These are phyloP conservation scores for Nicotiana paniculata DNA, from an alignment of 257 asterid genomes.

Conservation along the genomic window DNA sequence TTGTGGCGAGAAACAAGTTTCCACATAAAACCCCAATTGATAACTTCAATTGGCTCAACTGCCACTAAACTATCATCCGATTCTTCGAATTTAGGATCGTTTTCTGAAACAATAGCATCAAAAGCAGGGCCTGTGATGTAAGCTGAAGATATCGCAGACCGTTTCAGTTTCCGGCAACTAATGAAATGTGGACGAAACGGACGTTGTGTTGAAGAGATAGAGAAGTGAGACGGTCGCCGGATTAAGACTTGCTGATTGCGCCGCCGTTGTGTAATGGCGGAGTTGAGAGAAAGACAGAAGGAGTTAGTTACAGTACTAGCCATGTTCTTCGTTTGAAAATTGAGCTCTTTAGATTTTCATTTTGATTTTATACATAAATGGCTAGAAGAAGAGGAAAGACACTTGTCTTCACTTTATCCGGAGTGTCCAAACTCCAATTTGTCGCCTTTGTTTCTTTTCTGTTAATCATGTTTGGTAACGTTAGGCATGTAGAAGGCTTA, in stretches of 20 bases:
- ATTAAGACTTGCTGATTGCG: not conserved
- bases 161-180: constrained; percentile 9
- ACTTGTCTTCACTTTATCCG: not conserved
- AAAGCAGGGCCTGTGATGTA: constrained; percentile 76
- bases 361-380: not conserved
- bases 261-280: not conserved
- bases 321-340: not conserved
- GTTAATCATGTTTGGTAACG: too few relatives aligned
- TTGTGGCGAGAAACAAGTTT: constrained; percentile 58
- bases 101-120: constrained; percentile 61
- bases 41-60: constrained; percentile 45
- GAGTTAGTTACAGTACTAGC: not conserved
- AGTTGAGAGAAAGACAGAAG: constrained; percentile 5
- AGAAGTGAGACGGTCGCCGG: not conserved
- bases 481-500: too few relatives aligned
- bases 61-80: constrained; percentile 18
- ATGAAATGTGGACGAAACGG: not conserved
- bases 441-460: not conserved
- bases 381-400: not conserved
- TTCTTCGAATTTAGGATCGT: constrained; percentile 50
- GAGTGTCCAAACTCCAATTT: not conserved
- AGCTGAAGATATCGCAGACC: constrained; percentile 29
- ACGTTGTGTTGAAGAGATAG: not conserved
- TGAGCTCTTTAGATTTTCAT: not conserved
- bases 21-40: constrained; percentile 87